Evolutionary conservation across 2,329 filamentous ascomycete species (phyloP), one percentile per base, ranked within the genome.

Genomic region (Alternaria burnsii): DNA sequence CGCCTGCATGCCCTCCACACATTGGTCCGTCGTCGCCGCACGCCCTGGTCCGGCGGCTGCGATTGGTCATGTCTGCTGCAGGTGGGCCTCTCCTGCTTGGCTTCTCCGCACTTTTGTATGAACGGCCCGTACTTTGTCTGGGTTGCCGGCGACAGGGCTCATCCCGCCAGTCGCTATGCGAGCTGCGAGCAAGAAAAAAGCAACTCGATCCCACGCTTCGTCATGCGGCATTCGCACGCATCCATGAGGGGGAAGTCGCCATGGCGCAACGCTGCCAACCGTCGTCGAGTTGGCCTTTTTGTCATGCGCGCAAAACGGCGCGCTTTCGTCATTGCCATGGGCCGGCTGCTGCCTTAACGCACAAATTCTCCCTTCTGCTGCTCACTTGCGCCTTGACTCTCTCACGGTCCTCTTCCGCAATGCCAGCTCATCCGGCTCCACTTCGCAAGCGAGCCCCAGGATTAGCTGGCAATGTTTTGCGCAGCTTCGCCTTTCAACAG

Each of bases 21-120:
- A 41, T 41, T 41, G 26, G 63, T 46, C 40, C 32, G 44, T 52
- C 54, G 46, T 55, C 28, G 51, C 12, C 32, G 32, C 32, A 36
- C 32, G 32, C 32, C 32, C 32, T 36, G 32, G 32, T 36, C 32
- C 14, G 32, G 11, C 11, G 14, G 32, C 14, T 36, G 32, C 32
- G 5, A 36, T 36, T 36, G 32, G 32, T 14, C 14, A 12, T 7
- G 32, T 14, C 12, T 16, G 32, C 38, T 52, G 51, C 53, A 44
- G 40, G 59, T 59, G 59, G 57, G 28, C 50, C 52, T 34, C 3
- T 14, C 12, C 20, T 24, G 30, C 64, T 64, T 62, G 62, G 58
- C 64, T 69, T 67, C 62, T 66, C 65, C 65, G 65, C 67, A 64
- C 63, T 66, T 63, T 58, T 55, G 41, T 53, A 32, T 63, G 61